Evolutionary conservation across 495 filamentous ascomycete species (phyloP).

Genomic region (Neurospora sublineolata): DNA sequence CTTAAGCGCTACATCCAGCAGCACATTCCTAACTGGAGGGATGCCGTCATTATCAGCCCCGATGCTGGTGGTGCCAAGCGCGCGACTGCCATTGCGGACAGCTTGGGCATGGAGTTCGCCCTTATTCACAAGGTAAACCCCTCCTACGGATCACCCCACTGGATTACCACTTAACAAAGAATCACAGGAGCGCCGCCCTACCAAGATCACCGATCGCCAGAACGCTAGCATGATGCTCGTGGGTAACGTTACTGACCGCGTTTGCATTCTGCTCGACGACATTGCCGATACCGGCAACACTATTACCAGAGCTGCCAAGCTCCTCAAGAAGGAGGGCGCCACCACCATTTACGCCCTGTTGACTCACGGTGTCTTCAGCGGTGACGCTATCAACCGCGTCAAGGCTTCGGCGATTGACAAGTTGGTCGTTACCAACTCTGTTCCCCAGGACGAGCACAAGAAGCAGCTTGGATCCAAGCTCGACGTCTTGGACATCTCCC

Average conservation of each 20-base stretch:
- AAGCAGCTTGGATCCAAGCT: constrained; percentile 58
- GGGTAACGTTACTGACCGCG: constrained; percentile 71
- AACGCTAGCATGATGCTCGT: constrained; percentile 99
- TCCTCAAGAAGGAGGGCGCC: constrained; percentile 88
- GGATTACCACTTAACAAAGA: constrained; percentile 4
- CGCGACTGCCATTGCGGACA: constrained; percentile 90
- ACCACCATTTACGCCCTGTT: constrained; percentile 79
- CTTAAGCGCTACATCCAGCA: constrained; percentile 84
- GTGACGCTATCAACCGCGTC: constrained; percentile 90
- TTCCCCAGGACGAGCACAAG: constrained; percentile 72
- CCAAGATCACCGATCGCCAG: constrained; percentile 81
- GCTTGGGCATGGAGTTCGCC: constrained; percentile 84
- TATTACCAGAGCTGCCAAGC: constrained; percentile 89
- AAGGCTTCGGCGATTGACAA: constrained; percentile 84
- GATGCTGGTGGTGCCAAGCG: constrained; percentile 99
- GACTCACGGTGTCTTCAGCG: constrained; percentile 88
- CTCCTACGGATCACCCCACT: constrained; percentile 9
- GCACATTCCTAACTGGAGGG: constrained; percentile 72
- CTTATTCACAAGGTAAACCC: constrained; percentile 88
- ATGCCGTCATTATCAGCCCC: constrained; percentile 88
- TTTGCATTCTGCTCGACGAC: constrained; percentile 87
- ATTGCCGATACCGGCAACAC: constrained; percentile 93
- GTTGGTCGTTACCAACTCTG: constrained; percentile 88
- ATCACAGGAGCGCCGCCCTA: constrained; percentile 85
- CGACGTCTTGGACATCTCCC: constrained; percentile 84